phyloP scores from a whole-genome alignment of 768 basidiomycete genomes.

The Collybiopsis confluens region DNA sequence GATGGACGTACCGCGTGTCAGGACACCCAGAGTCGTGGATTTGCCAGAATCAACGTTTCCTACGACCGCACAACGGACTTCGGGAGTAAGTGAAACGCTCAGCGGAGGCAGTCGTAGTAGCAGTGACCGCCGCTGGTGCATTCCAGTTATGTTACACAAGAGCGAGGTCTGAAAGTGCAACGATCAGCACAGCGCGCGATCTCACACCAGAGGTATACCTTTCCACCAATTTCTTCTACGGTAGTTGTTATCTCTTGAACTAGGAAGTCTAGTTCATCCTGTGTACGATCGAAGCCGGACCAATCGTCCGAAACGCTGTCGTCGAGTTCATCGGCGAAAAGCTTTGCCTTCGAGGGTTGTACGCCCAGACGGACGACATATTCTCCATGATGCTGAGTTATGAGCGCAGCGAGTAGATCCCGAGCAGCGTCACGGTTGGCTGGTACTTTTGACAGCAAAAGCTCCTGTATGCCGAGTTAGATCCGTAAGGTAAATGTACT shows the following conservation, averaged over 20 bases:
- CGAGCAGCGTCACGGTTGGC: slow-evolving; percentile 51
- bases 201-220: slow-evolving; percentile 38
- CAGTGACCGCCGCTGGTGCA: slow-evolving; percentile 53
- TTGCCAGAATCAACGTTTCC: slow-evolving; percentile 96
- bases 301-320: slow-evolving; percentile 43
- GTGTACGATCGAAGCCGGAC: slow-evolving; percentile 47
- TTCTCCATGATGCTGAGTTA: slow-evolving; percentile 70
- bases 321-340: slow-evolving; percentile 53
- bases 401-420: slow-evolving; percentile 58
- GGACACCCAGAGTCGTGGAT: slow-evolving; percentile 88
- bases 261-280: slow-evolving; percentile 48
- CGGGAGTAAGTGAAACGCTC: slow-evolving; percentile 74
- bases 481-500: slow-evolving; percentile 6
- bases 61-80: slow-evolving; percentile 93
- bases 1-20: slow-evolving; percentile 71
- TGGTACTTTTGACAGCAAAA: slow-evolving; percentile 38
- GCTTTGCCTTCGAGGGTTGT: slow-evolving; percentile 50
- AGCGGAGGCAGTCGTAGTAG: slow-evolving; percentile 74
- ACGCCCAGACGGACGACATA: slow-evolving; percentile 70
- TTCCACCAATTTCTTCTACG: slow-evolving; percentile 78
- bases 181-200: background rate
- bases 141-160: slow-evolving; percentile 41
- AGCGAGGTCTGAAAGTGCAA: slow-evolving; percentile 43
- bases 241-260: slow-evolving; percentile 37
- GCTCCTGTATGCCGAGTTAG: slow-evolving; percentile 28